Base-by-base conservation (phyloP, 345 rosid species). In the Eucalyptus caleyi region DNA sequence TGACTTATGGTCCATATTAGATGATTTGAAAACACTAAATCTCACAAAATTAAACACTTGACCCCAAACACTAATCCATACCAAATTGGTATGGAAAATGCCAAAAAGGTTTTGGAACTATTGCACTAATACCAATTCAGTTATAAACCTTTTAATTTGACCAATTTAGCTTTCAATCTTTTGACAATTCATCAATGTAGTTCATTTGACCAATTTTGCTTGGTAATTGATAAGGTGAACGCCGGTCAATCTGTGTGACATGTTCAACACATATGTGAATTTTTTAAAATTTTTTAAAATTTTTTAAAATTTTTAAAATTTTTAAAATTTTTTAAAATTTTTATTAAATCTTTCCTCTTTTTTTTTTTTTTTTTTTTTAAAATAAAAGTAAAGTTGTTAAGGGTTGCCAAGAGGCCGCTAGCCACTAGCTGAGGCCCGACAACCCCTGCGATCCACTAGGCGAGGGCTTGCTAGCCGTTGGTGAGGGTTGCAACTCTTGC, bases 171-270 rank as follows among this genome's bases (percentile, higher is more conserved):
- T 56, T 56, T 56, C 26, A 56, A 56, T 5, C 3, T 56, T 8
- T 56, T 56, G 62, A 23, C 27, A 54, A 54, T 56, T 56, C 12
- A 24, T 9, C 62, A 23, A 56, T 56, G 27, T 56, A 23, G 6
- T 23, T 56, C 27, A 56, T 9, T 21, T 56, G 62, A 6, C 62
- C 12, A 56, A 56, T 23, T 56, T 23, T 1, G 12, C 3, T 56
- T 56, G 62, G 12, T 21, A 23, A 56, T 56, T 56, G 27, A 56
- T 56, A 56, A 56, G 10, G 27, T 56, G 27, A 24, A 9, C 6
- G 3, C 30, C 0, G 2, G 62, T 24, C 62, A 56, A 18, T 24
- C 1, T 24, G 6, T 24, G 30, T 24, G 13, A 24, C 30, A 56
- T 23, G 12, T 23, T 56, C 6, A 0, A 56, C 13, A 56, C 13